Conservation (phyloP, 78 protist species). For the Dictyostelium purpureum region DNA sequence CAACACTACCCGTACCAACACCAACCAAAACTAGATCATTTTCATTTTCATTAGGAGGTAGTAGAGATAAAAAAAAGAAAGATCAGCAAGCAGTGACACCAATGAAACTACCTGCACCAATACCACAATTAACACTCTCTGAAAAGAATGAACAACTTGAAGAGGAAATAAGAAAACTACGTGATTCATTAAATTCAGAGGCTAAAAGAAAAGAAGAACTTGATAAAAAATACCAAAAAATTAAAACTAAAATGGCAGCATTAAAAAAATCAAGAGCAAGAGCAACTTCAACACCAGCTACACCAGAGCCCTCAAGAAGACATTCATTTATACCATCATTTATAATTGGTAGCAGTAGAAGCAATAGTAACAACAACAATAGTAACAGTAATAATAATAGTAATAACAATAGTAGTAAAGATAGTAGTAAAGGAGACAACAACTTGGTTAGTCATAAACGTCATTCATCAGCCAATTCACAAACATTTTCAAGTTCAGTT, state of each 20-base stretch:
- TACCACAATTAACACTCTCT: not conserved
- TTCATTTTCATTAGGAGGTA: slow-evolving; percentile 27
- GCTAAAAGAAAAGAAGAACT: slow-evolving; percentile 9
- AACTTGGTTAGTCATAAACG: not conserved
- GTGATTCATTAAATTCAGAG: not conserved
- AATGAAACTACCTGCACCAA: not conserved
- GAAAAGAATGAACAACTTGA: slow-evolving; percentile 3
- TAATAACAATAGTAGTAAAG: not conserved
- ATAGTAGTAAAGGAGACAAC: not conserved
- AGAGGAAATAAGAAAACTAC: slow-evolving; percentile 16
- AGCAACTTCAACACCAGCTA: slow-evolving; percentile 46
- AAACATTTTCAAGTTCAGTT: not conserved
- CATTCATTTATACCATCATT: not conserved
- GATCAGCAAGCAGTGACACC: not conserved
- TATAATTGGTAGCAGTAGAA: slow-evolving; percentile 21
- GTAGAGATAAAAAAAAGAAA: slow-evolving; percentile 10
- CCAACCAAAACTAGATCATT: slow-evolving; percentile 46
- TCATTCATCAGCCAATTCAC: not conserved
- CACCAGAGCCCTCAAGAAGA: not conserved
- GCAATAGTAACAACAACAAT: not conserved
- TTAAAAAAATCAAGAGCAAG: slow-evolving; percentile 14
- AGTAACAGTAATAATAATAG: not conserved
- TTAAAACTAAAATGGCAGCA: slow-evolving; percentile 12
- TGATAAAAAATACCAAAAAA: slow-evolving; percentile 47
- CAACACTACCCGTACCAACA: not conserved